phyloP scores from a whole-genome alignment of 75 land plant species.

The Picea sitchensis region DNA sequence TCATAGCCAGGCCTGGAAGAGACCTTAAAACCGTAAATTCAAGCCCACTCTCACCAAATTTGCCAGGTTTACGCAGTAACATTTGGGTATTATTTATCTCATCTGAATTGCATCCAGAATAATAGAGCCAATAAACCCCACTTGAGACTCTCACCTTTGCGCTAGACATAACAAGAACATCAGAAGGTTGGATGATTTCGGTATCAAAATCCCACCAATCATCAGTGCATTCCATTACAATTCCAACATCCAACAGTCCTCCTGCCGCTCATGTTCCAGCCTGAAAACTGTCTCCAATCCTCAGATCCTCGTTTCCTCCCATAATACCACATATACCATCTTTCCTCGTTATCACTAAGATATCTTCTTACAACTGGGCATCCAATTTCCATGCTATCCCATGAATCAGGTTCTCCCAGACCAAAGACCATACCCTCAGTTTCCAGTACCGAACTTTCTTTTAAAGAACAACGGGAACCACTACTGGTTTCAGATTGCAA shows the following conservation, averaged over 20 bases:
- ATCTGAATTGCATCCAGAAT: constrained; percentile 57
- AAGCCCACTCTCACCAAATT: background rate
- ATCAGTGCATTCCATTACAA: constrained; percentile 47
- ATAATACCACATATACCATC: constrained; percentile 89
- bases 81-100: constrained; percentile 16
- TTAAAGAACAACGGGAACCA: background rate
- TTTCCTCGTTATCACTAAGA: constrained; percentile 73
- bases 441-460: background rate
- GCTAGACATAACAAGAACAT: constrained; percentile 68
- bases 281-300: too few species aligned
- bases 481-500: constrained; percentile 5
- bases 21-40: constrained; percentile 25
- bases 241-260: constrained; percentile 40
- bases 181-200: constrained; percentile 46
- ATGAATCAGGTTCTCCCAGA: constrained; percentile 30
- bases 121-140: constrained; percentile 84
- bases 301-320: constrained; percentile 18
- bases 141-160: constrained; percentile 32
- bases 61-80: constrained; percentile 16
- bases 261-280: too few species aligned
- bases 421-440: constrained; percentile 54
- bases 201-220: constrained; percentile 93
- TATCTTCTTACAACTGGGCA: constrained; percentile 71
- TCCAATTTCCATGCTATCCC: constrained; percentile 60
- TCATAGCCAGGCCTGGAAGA: constrained; percentile 68